phyloP scores from a whole-genome alignment of 208 protist species.

The Trypanosoma cruzi region DNA sequence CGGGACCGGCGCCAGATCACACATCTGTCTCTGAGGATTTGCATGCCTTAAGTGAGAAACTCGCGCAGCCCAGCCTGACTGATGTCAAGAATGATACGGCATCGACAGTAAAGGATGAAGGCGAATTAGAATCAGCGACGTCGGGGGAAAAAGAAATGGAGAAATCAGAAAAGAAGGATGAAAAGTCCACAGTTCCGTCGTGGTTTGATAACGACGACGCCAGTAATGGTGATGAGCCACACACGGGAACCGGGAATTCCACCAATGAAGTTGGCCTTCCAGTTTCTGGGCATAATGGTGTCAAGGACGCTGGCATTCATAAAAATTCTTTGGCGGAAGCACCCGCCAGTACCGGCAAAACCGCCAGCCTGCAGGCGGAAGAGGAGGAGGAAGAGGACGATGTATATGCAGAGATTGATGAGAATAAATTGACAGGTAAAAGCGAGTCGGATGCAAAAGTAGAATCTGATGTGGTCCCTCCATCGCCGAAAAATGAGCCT shows the following conservation, averaged over 20 bases:
- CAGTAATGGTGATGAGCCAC: neutral
- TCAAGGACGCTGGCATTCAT: neutral
- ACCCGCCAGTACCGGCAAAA: neutral
- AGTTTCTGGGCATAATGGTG: neutral
- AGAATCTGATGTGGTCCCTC: conserved; percentile 8
- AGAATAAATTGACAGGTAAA: neutral
- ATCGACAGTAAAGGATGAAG: neutral
- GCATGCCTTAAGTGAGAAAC: neutral
- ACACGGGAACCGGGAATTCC: neutral
- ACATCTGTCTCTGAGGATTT: too few species aligned
- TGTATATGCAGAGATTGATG: neutral
- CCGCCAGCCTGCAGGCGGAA: neutral
- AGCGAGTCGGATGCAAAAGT: neutral
- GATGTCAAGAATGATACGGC: neutral
- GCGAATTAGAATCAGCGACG: neutral
- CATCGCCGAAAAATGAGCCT: conserved; percentile 6
- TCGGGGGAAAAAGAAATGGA: neutral
- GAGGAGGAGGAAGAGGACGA: neutral
- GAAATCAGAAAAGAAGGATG: neutral
- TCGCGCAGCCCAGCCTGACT: neutral
- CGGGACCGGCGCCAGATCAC: neutral
- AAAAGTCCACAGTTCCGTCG: neutral
- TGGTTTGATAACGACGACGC: conserved; percentile 10
- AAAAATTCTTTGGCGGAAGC: neutral
- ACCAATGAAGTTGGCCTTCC: too few species aligned